A percentile compares a stretch with the other conserved stretches of the same genome.
These are phyloP conservation scores for Jaltomata sinuosa DNA, from an alignment of 257 asterid species.

Conservation along the genomic window DNA sequence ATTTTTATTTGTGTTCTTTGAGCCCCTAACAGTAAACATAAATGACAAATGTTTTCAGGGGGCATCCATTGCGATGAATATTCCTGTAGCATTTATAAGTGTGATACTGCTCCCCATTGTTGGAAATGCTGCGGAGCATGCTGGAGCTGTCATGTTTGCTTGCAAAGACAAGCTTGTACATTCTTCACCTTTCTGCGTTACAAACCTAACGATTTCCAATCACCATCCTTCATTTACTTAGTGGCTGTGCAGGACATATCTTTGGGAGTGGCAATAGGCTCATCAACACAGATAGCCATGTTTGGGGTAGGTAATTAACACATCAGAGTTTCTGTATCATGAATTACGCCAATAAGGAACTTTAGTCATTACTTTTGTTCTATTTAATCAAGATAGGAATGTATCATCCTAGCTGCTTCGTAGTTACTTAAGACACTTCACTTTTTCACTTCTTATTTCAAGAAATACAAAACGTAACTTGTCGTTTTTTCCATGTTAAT, in stretches of 20 bases:
- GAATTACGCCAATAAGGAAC: background rate
- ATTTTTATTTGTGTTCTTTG: background rate
- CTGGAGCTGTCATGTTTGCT: constrained; percentile 80
- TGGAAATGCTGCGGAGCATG: constrained; percentile 87
- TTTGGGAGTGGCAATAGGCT: constrained; percentile 77
- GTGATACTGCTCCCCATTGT: constrained; percentile 77
- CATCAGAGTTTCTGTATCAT: background rate
- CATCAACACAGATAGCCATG: constrained; percentile 82
- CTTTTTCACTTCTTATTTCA: background rate
- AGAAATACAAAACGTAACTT: background rate
- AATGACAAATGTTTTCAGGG: constrained; percentile 39
- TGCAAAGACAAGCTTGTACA: constrained; percentile 73
- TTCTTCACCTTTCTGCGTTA: background rate
- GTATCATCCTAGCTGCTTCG: background rate
- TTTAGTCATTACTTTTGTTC: background rate
- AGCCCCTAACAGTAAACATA: background rate
- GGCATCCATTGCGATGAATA: constrained; percentile 58
- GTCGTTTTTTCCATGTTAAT: background rate
- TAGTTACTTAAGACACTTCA: background rate
- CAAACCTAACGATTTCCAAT: background rate
- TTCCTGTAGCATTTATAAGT: constrained; percentile 72
- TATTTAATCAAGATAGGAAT: background rate
- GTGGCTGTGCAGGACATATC: constrained; percentile 50
- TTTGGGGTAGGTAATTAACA: constrained; percentile 45
- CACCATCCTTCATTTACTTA: constrained; percentile 5